Evolutionary conservation across 1,284 basidiomycete species (phyloP).

Genomic region (Ustilago cynodontis): DNA sequence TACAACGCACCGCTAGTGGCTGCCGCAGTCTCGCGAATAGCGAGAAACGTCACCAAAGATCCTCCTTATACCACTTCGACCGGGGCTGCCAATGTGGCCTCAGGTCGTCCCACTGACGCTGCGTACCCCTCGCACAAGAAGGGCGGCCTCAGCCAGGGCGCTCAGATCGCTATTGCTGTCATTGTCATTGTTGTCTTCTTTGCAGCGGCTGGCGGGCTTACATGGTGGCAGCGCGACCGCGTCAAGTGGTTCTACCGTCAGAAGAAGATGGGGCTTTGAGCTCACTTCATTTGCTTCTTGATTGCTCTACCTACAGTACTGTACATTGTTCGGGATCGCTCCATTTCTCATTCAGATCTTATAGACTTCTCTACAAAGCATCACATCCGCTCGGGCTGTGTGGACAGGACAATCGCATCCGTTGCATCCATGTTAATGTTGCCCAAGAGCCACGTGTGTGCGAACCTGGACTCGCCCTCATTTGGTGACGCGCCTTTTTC

Average conservation of each 20-base stretch:
- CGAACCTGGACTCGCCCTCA: not conserved
- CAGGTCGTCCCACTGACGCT: constrained; percentile 33
- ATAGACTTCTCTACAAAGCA: not conserved
- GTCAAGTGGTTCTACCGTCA: constrained; percentile 46
- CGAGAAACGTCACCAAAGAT: constrained; percentile 77
- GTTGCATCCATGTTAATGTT: not conserved
- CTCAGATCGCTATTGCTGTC: constrained; percentile 75
- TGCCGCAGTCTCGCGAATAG: constrained; percentile 80
- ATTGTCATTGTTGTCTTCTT: constrained; percentile 77
- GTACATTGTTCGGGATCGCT: no score
- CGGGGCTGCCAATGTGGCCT: constrained; percentile 36
- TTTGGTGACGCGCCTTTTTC: not conserved
- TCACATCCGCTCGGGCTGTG: not conserved
- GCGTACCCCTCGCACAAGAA: constrained; percentile 26
- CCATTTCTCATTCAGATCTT: not conserved
- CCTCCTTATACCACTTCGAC: constrained; percentile 78
- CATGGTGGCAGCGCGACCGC: constrained; percentile 72
- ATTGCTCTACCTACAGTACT: not conserved
- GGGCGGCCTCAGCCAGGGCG: constrained; percentile 73
- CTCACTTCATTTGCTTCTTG: not conserved
- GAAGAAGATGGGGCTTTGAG: constrained; percentile 48
- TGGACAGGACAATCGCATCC: not conserved
- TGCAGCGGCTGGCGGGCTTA: constrained; percentile 73
- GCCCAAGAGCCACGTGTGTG: not conserved
- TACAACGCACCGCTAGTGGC: constrained; percentile 88